A percentile compares a stretch with the other conserved stretches of the same genome.
These are phyloP conservation scores for Paramyrothecium sp. DNA, from an alignment of 2,329 filamentous ascomycete genomes.

Conservation along the genomic window DNA sequence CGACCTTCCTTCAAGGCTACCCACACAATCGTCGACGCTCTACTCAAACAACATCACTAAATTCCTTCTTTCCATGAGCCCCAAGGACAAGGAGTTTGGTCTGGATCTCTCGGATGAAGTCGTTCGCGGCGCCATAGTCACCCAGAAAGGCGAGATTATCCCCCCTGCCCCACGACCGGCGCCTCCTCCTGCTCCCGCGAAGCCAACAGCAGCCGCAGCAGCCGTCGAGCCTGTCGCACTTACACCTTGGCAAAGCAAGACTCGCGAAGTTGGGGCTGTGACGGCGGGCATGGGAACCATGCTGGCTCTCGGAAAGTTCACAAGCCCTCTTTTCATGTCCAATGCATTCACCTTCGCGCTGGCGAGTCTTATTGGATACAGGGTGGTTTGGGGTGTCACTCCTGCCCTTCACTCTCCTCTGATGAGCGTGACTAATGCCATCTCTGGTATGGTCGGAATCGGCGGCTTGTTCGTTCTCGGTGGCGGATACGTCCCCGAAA, in stretches of 20 bases:
- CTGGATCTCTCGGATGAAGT: constrained; percentile 83
- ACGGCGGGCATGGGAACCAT: constrained; percentile 76
- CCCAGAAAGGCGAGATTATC: constrained; percentile 71
- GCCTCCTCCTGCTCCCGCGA: constrained; percentile 49
- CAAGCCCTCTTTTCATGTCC: constrained; percentile 81
- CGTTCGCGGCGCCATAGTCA: constrained; percentile 80
- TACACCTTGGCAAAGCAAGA: constrained; percentile 79
- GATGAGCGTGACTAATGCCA: constrained; percentile 93
- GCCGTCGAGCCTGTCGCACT: constrained; percentile 57
- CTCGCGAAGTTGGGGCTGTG: constrained; percentile 71
- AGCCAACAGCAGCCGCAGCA: constrained; percentile 43
- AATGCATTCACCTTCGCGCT: constrained; percentile 85
- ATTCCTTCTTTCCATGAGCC: constrained; percentile 77
- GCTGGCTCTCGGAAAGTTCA: constrained; percentile 76
- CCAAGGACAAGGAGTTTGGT: constrained; percentile 75
- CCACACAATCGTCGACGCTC: constrained; percentile 84
- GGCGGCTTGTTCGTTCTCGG: constrained; percentile 88
- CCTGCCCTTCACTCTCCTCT: constrained; percentile 84
- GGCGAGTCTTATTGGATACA: constrained; percentile 82
- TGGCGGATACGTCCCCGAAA: constrained; percentile 74
- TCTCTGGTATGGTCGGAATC: constrained; percentile 87
- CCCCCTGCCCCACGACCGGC: constrained; percentile 72
- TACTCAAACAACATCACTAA: constrained; percentile 96
- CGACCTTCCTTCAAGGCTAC: constrained; percentile 80
- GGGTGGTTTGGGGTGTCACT: constrained; percentile 82